Base-by-base conservation (phyloP, 1,139 yeast genomes). In the Yamadazyma pseudoaaseri region DNA sequence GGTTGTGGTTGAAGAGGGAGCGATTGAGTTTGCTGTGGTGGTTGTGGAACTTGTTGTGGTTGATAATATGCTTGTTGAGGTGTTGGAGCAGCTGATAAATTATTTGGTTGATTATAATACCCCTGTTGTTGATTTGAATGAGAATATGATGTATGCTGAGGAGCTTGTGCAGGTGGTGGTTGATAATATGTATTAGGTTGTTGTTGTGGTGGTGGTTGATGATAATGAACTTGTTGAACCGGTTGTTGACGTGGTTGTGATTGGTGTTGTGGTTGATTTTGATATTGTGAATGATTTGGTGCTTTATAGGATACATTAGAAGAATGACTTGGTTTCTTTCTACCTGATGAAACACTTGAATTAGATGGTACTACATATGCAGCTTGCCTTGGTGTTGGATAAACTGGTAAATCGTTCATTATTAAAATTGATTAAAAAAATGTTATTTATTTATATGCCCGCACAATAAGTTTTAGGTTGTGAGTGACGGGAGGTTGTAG, bases 331-430 rank as follows among this genome's bases (percentile, higher is more conserved):
- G 29, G 34, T 18, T 34, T 40, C 23, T 34, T 27, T 14, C 34
- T 12, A 7, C 27, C 25, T 4, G 20, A n/a, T 12, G 33, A 21
- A 6, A 17, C 27, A n/a, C n/a, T 15, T 11, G 41, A 33, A 16
- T 37, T 31, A 14, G 48, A 43, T 27, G 45, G 48, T 15, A 56
- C 58, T 12, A 54, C 56, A 42, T 68, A 66, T 3, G 70, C 57
- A 5, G 72, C 71, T 51, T 69, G 73, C 36, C 64, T 70, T 1
- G 76, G 76, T 18, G 76, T 70, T 6, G 75, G 76, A 48, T 67
- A 69, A 51, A 60, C 53, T 17, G 76, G 76, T 43, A 70, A 56
- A 26, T 69, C 74, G 55, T 69, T 64, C 46, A 58, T 55, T 6
- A 16, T 20, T 31, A 10, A 17, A 16, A 10, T 5, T 8, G 30